Conservation (phyloP, 2,329 filamentous ascomycete species). For the Ceratocystis colombiana region DNA sequence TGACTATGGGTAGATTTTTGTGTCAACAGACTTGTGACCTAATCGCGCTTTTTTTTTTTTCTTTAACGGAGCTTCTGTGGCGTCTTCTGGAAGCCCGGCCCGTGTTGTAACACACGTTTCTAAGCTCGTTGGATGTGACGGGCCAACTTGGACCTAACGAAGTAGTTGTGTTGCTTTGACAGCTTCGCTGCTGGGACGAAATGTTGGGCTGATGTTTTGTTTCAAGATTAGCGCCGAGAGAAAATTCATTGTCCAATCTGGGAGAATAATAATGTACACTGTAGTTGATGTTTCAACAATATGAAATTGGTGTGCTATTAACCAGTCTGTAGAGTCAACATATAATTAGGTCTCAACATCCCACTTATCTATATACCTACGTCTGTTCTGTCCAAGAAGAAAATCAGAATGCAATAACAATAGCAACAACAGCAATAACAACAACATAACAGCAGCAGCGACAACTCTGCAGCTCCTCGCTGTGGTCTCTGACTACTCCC, state of each 20-base stretch:
- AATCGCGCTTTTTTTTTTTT: not conserved
- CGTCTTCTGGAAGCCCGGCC: conserved; percentile 5
- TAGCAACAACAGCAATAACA: too few species aligned
- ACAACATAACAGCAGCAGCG: too few species aligned
- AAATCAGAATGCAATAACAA: too few species aligned
- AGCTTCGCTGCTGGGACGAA: not conserved
- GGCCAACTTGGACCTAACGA: not conserved
- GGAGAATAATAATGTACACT: too few species aligned
- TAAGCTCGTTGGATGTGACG: not conserved
- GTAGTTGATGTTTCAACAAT: too few species aligned
- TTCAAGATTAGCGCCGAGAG: too few species aligned
- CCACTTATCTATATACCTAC: conserved; percentile 1
- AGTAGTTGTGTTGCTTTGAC: not conserved
- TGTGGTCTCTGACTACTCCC: conserved; percentile 33
- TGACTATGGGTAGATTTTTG: not conserved
- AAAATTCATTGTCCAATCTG: too few species aligned
- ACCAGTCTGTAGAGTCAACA: not conserved
- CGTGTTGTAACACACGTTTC: conserved; percentile 2
- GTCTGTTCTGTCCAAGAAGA: not conserved
- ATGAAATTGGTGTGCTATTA: not conserved
- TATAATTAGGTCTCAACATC: not conserved
- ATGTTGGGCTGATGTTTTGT: too few species aligned
- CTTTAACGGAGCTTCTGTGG: conserved; percentile 4
- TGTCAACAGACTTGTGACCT: not conserved
- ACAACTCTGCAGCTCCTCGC: too few species aligned